These are phyloP conservation scores for Vaccinium myrtillus DNA, from an alignment of 148 eudicot genomes.

Conservation along the genomic window DNA sequence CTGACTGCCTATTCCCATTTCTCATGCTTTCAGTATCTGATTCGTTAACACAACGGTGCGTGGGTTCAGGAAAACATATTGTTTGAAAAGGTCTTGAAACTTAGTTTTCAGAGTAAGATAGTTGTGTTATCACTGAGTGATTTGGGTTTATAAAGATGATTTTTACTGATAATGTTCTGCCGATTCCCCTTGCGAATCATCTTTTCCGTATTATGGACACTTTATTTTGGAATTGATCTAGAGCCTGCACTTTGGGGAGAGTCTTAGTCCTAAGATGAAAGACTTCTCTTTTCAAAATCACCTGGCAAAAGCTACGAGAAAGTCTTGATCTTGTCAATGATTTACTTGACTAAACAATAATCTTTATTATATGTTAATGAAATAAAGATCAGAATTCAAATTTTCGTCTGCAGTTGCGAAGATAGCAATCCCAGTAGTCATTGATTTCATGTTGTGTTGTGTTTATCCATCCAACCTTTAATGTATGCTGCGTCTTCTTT, in stretches of 20 bases:
- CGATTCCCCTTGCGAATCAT: neutral
- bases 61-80: neutral
- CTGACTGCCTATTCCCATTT: neutral
- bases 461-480: neutral
- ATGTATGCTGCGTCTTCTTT: neutral
- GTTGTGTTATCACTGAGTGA: neutral
- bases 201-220: neutral
- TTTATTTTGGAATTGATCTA: neutral
- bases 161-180: neutral
- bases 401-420: neutral
- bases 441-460: neutral
- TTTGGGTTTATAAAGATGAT: slow-evolving; percentile 9
- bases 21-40: neutral
- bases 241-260: neutral
- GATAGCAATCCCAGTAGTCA: neutral
- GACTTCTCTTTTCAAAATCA: neutral
- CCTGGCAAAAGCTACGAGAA: neutral
- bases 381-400: neutral
- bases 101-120: neutral
- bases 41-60: neutral
- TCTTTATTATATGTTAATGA: neutral
- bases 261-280: too few relatives aligned
- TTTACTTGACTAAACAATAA: neutral
- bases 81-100: neutral
- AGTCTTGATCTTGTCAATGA: neutral